Base-by-base conservation (phyloP, 768 basidiomycete genomes). In the Hirschioporus abietinus region DNA sequence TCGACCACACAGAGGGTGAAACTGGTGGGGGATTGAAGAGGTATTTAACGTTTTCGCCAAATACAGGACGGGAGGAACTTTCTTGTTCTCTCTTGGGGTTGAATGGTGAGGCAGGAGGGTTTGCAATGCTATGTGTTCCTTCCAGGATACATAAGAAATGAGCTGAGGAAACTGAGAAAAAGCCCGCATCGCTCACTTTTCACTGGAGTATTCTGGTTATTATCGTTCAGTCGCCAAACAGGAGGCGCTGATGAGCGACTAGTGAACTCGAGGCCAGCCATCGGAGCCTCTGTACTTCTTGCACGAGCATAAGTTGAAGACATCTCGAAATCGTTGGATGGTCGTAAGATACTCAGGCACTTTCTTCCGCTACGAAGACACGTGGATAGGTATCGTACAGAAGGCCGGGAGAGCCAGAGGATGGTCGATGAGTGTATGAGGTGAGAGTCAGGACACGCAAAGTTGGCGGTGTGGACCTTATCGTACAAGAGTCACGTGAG, bases 21-120 rank as follows among this genome's bases (percentile, higher is more conserved):
- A 34, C 12, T 34, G 30, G 60, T 61, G 30, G 60, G 15, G 60
- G 60, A 25, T 34, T 61, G 60, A 61, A 61, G 23, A 61, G 60
- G 30, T 24, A 61, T 61, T 8, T 61, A 17, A 34, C 60, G 18
- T 58, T 57, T 27, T 65, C 52, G 3, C 60, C 26, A 12, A 23
- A n/a, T 25, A 52, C 17, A 18, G 64, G 52, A 17, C 62, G 52
- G 10, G 4, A 6, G 2, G 42, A 52, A 30, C 36, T 1, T 42
- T 35, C 57, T 67, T 58, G 26, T 65, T 67, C 20, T 52, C 26
- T 52, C 58, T 24, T 61, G 3, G 60, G 60, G 30, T 61, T 61
- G 23, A 61, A 61, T 6, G 60, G 60, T 25, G 60, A 61, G 15
- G 60, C 15, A 61, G 60, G 60, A 7, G 60, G 60, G 23, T 61